phyloP scores from a whole-genome alignment of 495 filamentous ascomycete species.

The Podospora tetraspora region DNA sequence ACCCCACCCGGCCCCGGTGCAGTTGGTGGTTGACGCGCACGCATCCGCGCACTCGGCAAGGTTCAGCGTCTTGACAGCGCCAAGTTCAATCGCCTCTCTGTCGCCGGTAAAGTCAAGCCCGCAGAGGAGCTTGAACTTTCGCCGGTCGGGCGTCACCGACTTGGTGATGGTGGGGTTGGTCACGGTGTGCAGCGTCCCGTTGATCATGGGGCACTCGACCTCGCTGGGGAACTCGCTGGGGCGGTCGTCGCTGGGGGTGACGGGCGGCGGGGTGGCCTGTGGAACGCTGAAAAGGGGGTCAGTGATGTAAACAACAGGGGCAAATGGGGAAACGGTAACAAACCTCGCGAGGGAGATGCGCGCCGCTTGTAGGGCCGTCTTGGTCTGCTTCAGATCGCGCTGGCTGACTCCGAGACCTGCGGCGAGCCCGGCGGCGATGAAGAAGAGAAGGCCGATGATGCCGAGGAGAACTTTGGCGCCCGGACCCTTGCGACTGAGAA shows the following conservation, averaged over 20 bases:
- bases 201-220: slow-evolving; percentile 6
- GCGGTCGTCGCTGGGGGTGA: neutral
- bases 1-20: slow-evolving; percentile 55
- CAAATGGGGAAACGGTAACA: neutral
- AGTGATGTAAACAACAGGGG: neutral
- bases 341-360: neutral
- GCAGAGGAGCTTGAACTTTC: neutral
- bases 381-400: neutral
- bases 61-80: neutral
- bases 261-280: neutral
- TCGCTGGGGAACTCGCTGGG: neutral
- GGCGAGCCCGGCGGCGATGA: slow-evolving; percentile 1
- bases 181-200: neutral
- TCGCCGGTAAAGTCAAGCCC: neutral
- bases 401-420: neutral
- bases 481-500: slow-evolving; percentile 38
- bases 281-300: slow-evolving; percentile 1
- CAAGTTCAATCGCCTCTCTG: neutral
- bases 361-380: neutral
- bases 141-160: neutral
- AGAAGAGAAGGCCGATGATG: slow-evolving; percentile 1
- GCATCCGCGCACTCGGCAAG: neutral
- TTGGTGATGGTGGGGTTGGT: neutral
- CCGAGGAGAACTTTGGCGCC: slow-evolving; percentile 1
- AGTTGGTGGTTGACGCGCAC: slow-evolving; percentile 32